phyloP scores from a whole-genome alignment of 2,329 filamentous ascomycete species.

The Pseudogymnoascus sp. region DNA sequence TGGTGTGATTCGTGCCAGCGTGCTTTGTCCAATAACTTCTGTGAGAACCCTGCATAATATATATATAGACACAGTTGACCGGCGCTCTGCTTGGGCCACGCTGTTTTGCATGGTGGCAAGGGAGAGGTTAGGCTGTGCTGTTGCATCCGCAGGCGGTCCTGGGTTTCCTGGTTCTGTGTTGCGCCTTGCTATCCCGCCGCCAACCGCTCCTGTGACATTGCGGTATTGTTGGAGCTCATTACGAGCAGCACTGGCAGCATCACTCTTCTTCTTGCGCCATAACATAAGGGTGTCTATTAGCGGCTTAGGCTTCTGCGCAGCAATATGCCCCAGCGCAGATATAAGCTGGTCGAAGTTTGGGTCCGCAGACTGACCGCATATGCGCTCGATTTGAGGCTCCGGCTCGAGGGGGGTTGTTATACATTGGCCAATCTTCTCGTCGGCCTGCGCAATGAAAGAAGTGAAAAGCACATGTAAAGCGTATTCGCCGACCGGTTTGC shows the following conservation, averaged over 20 bases:
- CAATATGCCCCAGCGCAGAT: conserved; percentile 86
- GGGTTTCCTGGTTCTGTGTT: conserved; percentile 61
- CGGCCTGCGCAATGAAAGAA: conserved; percentile 92
- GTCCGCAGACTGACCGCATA: conserved; percentile 87
- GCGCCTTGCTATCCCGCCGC: conserved; percentile 48
- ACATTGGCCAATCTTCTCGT: conserved; percentile 88
- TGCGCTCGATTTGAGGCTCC: conserved; percentile 77
- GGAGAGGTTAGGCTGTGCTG: conserved; percentile 12
- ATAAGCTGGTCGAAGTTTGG: conserved; percentile 90
- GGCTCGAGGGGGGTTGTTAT: conserved; percentile 72
- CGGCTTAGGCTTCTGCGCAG: conserved; percentile 86
- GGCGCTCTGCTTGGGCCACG: conserved; percentile 74
- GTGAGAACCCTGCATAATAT: conserved; percentile 89
- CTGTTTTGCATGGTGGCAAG: conserved; percentile 54
- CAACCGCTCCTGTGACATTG: conserved; percentile 19
- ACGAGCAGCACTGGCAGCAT: conserved; percentile 68
- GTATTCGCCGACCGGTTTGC: conserved; percentile 96
- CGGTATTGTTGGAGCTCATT: conserved; percentile 49
- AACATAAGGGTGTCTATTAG: conserved; percentile 97
- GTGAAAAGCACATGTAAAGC: conserved; percentile 95
- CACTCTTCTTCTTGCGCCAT: conserved; percentile 94
- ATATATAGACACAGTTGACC: conserved; percentile 91
- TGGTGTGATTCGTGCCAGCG: conserved; percentile 69
- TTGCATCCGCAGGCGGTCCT: conserved; percentile 18
- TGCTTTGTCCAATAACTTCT: conserved; percentile 89